Evolutionary conservation across 257 asterid species (phyloP).

Genomic region (Ilex aquifolium): DNA sequence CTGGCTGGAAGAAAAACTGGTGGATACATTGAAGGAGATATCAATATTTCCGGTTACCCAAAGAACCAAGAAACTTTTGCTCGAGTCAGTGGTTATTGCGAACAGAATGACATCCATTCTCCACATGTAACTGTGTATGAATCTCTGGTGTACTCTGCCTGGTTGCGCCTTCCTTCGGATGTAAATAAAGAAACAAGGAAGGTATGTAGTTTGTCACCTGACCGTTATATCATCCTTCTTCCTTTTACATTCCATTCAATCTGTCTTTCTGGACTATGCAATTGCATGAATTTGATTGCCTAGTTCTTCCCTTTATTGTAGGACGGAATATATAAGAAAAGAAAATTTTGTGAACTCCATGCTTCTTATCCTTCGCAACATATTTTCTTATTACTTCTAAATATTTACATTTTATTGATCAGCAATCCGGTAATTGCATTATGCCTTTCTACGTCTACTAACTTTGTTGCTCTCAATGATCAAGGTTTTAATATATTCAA

Average conservation of each 20-base stretch:
- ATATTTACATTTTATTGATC: too few species aligned
- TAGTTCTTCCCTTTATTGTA: too few species aligned
- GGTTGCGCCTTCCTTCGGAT: conserved; percentile 62
- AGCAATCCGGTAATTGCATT: too few species aligned
- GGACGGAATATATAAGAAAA: too few species aligned
- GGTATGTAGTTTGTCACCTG: conserved; percentile 22
- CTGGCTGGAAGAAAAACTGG: conserved; percentile 66
- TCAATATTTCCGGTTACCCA: conserved; percentile 53
- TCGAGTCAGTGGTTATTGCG: conserved; percentile 66
- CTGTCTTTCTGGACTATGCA: too few species aligned
- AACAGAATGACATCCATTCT: conserved; percentile 67
- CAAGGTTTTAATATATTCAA: neutral
- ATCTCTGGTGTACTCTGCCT: conserved; percentile 59
- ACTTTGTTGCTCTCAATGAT: neutral
- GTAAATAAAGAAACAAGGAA: conserved; percentile 37
- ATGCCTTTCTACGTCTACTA: too few species aligned
- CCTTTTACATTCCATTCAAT: too few species aligned
- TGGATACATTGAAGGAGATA: conserved; percentile 59
- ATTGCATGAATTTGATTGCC: too few species aligned
- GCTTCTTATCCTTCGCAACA: too few species aligned
- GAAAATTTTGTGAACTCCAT: too few species aligned
- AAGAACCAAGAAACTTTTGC: conserved; percentile 66
- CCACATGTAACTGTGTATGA: conserved; percentile 65
- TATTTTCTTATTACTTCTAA: too few species aligned
- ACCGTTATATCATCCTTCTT: too few species aligned